Percentiles rank a stretch among this genome's conserved stretches.
These are phyloP conservation scores for Pisolithus marmoratus DNA, from an alignment of 768 basidiomycete genomes.

Conservation along the genomic window DNA sequence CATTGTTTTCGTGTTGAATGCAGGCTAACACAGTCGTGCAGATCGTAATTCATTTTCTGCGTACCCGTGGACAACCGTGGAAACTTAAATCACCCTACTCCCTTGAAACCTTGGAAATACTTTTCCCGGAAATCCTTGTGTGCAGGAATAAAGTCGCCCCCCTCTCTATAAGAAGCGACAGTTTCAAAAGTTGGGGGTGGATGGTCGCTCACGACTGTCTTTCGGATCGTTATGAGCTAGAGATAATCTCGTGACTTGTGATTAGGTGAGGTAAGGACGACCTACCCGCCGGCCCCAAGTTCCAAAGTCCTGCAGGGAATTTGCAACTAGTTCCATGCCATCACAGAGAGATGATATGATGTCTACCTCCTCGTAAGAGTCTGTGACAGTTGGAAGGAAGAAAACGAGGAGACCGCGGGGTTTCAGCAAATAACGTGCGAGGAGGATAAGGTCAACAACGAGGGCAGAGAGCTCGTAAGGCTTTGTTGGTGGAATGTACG, in stretches of 20 bases:
- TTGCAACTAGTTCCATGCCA: conserved; percentile 85
- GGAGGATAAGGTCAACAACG: conserved; percentile 70
- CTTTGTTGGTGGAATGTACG: conserved; percentile 84
- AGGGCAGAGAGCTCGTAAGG: conserved; percentile 90
- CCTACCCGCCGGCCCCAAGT: conserved; percentile 90
- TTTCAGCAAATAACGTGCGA: conserved; percentile 79
- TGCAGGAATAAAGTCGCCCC: conserved; percentile 58
- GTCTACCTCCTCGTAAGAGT: conserved; percentile 87
- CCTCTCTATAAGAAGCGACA: conserved; percentile 4
- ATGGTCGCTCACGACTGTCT: conserved; percentile 42
- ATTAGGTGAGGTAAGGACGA: conserved; percentile 3
- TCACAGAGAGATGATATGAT: conserved; percentile 70
- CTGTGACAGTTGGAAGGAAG: conserved; percentile 89
- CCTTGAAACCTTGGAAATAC: conserved; percentile 80
- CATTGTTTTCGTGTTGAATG: too few species aligned
- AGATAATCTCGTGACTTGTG: background rate
- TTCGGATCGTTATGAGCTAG: conserved; percentile 91
- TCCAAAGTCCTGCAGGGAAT: conserved; percentile 90
- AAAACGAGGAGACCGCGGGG: conserved; percentile 89
- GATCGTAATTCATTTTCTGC: too few species aligned
- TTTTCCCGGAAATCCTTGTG: conserved; percentile 87
- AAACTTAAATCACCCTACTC: conserved; percentile 12
- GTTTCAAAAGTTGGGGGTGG: conserved; percentile 52
- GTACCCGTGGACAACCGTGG: background rate
- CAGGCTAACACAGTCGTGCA: too few species aligned